Evolutionary conservation across 2,329 filamentous ascomycete species (phyloP).

Genomic region (Microcera coccophila): DNA sequence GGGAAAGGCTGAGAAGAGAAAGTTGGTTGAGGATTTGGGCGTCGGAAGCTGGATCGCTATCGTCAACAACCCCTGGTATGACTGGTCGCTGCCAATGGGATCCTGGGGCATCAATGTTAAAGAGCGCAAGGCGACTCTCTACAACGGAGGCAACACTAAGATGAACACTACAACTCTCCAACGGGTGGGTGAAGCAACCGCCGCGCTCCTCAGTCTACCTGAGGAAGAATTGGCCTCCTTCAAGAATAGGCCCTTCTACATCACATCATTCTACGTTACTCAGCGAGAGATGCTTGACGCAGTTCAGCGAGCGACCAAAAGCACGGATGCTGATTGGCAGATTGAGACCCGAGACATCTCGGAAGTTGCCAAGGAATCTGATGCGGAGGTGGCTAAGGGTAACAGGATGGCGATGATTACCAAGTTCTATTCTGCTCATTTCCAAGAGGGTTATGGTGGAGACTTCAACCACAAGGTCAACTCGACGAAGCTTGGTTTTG

Average conservation of each 20-base stretch:
- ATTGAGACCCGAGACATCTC: slow-evolving; percentile 9
- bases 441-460: slow-evolving; percentile 31
- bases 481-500: slow-evolving; percentile 24
- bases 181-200: slow-evolving; percentile 34
- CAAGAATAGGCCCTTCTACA: slow-evolving; percentile 38
- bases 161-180: slow-evolving; percentile 29
- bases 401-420: slow-evolving; percentile 18
- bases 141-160: slow-evolving; percentile 27
- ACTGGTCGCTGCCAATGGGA: slow-evolving; percentile 28
- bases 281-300: slow-evolving; percentile 62
- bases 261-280: slow-evolving; percentile 52
- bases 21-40: slow-evolving; percentile 29
- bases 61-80: slow-evolving; percentile 32
- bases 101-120: slow-evolving; percentile 32
- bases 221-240: slow-evolving; percentile 26
- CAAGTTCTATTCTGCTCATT: slow-evolving; percentile 27
- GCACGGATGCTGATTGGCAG: slow-evolving; percentile 47
- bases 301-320: slow-evolving; percentile 55
- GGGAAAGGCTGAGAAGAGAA: slow-evolving; percentile 24
- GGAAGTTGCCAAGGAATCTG: slow-evolving; percentile 9
- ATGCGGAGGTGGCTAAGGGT: slow-evolving; percentile 14
- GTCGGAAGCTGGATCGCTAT: slow-evolving; percentile 31
- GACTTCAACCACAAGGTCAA: slow-evolving; percentile 31
- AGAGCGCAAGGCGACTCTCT: slow-evolving; percentile 28
- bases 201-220: slow-evolving; percentile 32